These are phyloP conservation scores for Vicia faba DNA, from an alignment of 306 rosid species.

Conservation along the genomic window DNA sequence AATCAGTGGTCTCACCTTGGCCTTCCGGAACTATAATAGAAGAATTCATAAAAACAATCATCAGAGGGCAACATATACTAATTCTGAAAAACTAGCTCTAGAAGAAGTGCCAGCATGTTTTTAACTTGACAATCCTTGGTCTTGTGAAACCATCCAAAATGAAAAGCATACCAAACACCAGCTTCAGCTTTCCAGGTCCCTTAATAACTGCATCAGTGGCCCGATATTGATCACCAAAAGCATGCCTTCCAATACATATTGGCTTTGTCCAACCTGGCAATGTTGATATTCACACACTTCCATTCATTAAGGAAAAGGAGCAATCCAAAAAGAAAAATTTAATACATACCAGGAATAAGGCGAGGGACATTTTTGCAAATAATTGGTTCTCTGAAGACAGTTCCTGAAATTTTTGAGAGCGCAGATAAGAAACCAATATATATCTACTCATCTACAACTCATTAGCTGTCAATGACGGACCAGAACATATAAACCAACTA, in stretches of 20 bases:
- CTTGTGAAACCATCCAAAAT: conserved; percentile 14
- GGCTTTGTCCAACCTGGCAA: conserved; percentile 89
- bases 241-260: conserved; percentile 98
- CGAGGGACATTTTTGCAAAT: conserved; percentile 94
- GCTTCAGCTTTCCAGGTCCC: conserved; percentile 87
- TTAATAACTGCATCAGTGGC: conserved; percentile 90
- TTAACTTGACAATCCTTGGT: background rate
- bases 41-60: conserved; percentile 29
- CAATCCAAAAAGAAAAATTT: conserved; percentile 7
- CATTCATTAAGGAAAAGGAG: conserved; percentile 28
- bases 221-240: conserved; percentile 94
- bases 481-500: conserved; percentile 25
- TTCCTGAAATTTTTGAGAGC: conserved; percentile 56
- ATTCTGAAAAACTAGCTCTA: background rate
- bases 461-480: conserved; percentile 10
- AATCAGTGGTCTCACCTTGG: conserved; percentile 66
- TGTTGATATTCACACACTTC: conserved; percentile 24
- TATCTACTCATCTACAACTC: background rate
- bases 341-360: conserved; percentile 86
- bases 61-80: conserved; percentile 7
- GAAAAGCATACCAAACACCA: conserved; percentile 76
- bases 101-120: background rate
- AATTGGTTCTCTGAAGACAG: conserved; percentile 98
- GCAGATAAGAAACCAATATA: conserved; percentile 23
- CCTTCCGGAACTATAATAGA: conserved; percentile 74